phyloP scores from a whole-genome alignment of 441 rosid species.

The Melastoma candidum region DNA sequence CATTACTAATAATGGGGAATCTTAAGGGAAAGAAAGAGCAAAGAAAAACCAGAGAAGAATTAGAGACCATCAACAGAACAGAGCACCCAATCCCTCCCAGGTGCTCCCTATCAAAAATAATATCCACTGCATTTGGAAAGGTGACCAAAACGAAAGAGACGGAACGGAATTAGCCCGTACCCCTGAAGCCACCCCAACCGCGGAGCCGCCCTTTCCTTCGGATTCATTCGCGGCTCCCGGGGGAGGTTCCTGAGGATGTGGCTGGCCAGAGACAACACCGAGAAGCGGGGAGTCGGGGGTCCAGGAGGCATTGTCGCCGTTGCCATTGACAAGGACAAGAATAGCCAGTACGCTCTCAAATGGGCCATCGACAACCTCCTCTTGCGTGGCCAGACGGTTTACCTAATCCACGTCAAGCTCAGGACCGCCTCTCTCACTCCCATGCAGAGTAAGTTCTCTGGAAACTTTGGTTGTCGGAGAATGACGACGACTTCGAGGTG shows the following conservation, averaged over 20 bases:
- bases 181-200: no score
- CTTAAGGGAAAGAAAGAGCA: no score
- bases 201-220: no score
- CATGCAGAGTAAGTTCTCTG: neutral
- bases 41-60: no score
- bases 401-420: neutral
- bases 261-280: neutral
- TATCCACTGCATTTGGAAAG: no score
- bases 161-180: no score
- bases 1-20: no score
- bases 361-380: slow-evolving; percentile 2
- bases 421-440: neutral
- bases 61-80: no score
- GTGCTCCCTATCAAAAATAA: no score
- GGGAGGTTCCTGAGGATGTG: neutral
- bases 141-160: no score
- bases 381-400: slow-evolving; percentile 2
- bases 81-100: no score
- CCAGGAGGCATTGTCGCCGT: neutral
- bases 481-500: neutral
- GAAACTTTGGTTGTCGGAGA: neutral
- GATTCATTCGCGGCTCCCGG: no score
- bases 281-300: neutral
- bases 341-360: neutral
- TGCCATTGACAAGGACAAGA: slow-evolving; percentile 1